Evolutionary conservation across 2,329 filamentous ascomycete genomes (phyloP), one percentile per base, ranked within the genome.

Genomic region (Diaporthe sp.): DNA sequence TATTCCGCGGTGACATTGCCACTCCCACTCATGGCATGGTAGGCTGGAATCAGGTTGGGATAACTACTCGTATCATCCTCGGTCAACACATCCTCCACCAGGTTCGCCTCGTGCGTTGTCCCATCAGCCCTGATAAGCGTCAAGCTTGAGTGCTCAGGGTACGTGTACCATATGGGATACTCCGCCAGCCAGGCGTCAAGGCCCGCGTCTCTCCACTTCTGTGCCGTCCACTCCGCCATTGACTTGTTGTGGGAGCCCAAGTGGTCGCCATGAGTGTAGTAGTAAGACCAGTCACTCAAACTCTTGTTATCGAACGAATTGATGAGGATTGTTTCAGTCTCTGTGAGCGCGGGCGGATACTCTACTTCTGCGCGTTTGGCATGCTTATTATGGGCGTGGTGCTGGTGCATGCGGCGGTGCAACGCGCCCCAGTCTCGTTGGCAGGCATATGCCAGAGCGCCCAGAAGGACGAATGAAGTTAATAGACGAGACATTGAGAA

Each of bases 241-340:
- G 62, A 68, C 22, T 53, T 68, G 12, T 68, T 68, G 31, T 68
- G 62, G 31, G 62, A 68, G 44, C 62, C 62, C 28, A 68, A 15
- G 15, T 68, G 62, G 62, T 68, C 62, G 62, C 62, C 62, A 68
- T 68, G 62, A 39, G 62, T 68, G 13, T 68, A 68, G 31, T 68
- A 68, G 62, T 53, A 51, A 1, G 62, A 68, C 62, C 62, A 68
- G 31, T 68, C 62, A 2, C 62, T 68, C 62, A 68, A n/a, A 31
- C 62, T 68, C 44, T 68, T 68, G 22, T 53, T 51, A 25, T 68
- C 62, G 31, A 68, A 68, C 2, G 62, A 68, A 53, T 68, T 68
- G 22, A 68, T 46, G 46, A 68, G 62, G 22, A 68, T 51, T 12
- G 44, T 51, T 31, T 68, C 62, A 25, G 44, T 39, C 3, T 68